A percentile compares a stretch with the other conserved stretches of the same genome.
Conservation (phyloP, 148 eudicot species). For the Chenopodium album region DNA sequence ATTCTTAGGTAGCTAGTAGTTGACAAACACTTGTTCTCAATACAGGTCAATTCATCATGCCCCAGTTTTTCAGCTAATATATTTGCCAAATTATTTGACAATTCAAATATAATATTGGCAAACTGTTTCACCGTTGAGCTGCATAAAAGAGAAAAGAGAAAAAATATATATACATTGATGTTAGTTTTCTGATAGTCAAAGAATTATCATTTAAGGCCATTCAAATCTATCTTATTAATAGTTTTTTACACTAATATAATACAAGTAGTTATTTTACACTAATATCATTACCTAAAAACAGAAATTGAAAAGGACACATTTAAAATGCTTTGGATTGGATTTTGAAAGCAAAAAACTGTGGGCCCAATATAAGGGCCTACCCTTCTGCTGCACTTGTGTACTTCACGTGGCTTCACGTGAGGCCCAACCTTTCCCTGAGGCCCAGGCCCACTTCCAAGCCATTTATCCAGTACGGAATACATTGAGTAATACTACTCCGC, state of each 20-base stretch:
- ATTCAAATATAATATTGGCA: slow-evolving; percentile 44
- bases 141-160: background rate
- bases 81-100: slow-evolving; percentile 61
- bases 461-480: too few relatives aligned
- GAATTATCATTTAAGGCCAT: too few relatives aligned
- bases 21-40: slow-evolving; percentile 57
- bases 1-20: slow-evolving; percentile 67
- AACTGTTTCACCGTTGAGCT: slow-evolving; percentile 68
- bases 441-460: background rate
- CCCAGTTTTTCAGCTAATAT: slow-evolving; percentile 62
- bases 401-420: slow-evolving; percentile 15
- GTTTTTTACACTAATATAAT: too few relatives aligned
- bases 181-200: too few relatives aligned
- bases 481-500: too few relatives aligned
- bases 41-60: slow-evolving; percentile 29
- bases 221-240: too few relatives aligned
- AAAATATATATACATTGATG: background rate
- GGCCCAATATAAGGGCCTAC: background rate
- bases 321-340: too few relatives aligned
- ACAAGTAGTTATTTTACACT: too few relatives aligned
- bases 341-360: background rate
- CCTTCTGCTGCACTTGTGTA: background rate
- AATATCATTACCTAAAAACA: too few relatives aligned
- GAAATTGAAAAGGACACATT: too few relatives aligned
- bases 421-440: slow-evolving; percentile 17